Evolutionary conservation across 805 yeast genomes (phyloP), one percentile per base, ranked within the genome.

Genomic region (Metschnikowia sp.): DNA sequence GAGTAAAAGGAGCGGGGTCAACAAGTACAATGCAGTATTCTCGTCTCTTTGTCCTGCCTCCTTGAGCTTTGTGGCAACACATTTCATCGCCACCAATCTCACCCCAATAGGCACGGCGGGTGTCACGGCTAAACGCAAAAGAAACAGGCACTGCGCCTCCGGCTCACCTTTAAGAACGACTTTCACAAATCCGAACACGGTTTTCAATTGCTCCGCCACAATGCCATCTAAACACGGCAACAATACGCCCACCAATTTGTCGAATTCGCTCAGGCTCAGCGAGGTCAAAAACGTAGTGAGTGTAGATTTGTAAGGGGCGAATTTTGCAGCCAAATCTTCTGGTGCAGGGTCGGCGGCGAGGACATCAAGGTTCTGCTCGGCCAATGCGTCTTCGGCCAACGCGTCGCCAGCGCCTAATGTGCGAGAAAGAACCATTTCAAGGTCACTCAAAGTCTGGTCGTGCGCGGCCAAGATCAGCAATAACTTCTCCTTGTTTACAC

Each of bases 361-460:
- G 19, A 61, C 69, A 10, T 67, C 58, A 22, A 65, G 69, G 12
- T 60, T 56, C 13, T 59, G 59, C 8, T 61, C 52, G 30, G 29
- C 28, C 39, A 11, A 12, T 8, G n/a, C 33, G 33, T 31, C 33
- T 22, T 22, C 26, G 26, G 26, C 26, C 26, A 22, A 22, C 26
- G 26, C 48, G 39, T 42, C 40, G 26, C 35, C 44, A 10, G 54
- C 57, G 28, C 65, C 56, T 43, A 89, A 65, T 0, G 91, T 82
- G 1, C 85, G 76, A 66, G 88, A 86, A 39, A 88, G 68, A 45
- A 77, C 74, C 74, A 89, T 78, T 68, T 72, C 77, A 55, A 73
- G 65, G 22, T 69, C 75, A 15, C 61, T 51, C 26, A 72, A 39
- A 22, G 59, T 56, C 39, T 60, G 47, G 19, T 53, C 49, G 44